Base-by-base conservation (phyloP, 345 rosid species). In the Euphorbia peplus region DNA sequence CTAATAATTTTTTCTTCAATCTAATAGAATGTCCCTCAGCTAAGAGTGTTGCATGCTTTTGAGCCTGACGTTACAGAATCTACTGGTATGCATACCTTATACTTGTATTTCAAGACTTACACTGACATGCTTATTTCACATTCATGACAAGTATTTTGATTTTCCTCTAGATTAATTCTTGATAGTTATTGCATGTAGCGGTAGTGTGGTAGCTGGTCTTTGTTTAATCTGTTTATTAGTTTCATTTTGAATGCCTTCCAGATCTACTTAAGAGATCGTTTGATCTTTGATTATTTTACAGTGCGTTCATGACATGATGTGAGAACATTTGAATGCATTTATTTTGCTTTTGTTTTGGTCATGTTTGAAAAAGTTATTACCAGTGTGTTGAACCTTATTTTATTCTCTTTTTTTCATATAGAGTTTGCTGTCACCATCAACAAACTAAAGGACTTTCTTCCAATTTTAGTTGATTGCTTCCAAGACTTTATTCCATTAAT, bases 361-460 rank as follows among this genome's bases (percentile, higher is more conserved):
- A n/a, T 52, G 54, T 10, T 47, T 18, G 35, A 16, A 53, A 63
- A 35, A 14, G 16, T 3, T 16, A 6, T 9, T 46, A 12, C 46
- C 18, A 70, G 7, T 63, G n/a, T 10, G 48, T 52, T 16, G n/a
- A 65, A 42, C 22, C 39, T 46, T 63, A 56, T 32, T 32, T 32
- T 32, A 47, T 60, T 37, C 13, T 66, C 25, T 73, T 68, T 57
- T 70, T 18, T 56, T 59, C 52, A 57, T 74, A 68, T 64, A 95
- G 97, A 84, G 21, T 75, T 75, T 71, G 72, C 85, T 61, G 60
- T 76, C 58, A 75, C 85, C 66, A 51, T 63, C 67, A 75, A 71
- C 63, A 88, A 85, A 74, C 69, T 91, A 53, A 83, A 83, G 79
- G 90, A 85, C 64, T 82, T 91, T 70, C 82, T 95, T 72, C 93